Percentiles rank a stretch among this genome's conserved stretches.
Evolutionary conservation across 2,329 filamentous ascomycete genomes (phyloP).

Genomic region (Zymoseptoria crescenta): DNA sequence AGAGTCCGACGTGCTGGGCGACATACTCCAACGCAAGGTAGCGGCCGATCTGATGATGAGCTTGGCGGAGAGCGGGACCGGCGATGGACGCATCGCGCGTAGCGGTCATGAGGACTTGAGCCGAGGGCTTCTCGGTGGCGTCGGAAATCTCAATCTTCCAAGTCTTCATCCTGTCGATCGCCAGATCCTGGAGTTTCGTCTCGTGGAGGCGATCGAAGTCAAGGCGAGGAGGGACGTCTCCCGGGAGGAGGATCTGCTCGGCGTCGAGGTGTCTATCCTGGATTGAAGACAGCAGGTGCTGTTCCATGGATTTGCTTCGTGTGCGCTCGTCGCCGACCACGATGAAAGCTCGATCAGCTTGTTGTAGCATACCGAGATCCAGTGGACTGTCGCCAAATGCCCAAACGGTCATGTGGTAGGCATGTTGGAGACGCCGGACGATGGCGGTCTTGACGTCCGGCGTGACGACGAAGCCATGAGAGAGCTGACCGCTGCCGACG

Average conservation of each 20-base stretch:
- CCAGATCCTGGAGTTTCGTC: constrained; percentile 27
- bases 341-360: constrained; percentile 48
- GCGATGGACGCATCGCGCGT: constrained; percentile 44
- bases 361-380: constrained; percentile 50
- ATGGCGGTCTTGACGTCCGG: constrained; percentile 43
- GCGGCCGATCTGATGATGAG: constrained; percentile 43
- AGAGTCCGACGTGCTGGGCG: constrained; percentile 41
- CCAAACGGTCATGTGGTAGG: constrained; percentile 36
- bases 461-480: constrained; percentile 46
- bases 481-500: constrained; percentile 46
- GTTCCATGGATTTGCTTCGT: constrained; percentile 49
- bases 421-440: constrained; percentile 35
- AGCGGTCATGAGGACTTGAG: constrained; percentile 47
- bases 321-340: constrained; percentile 43
- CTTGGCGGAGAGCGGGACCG: constrained; percentile 42
- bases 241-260: constrained; percentile 43
- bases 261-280: constrained; percentile 33
- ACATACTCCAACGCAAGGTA: constrained; percentile 49
- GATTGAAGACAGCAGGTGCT: constrained; percentile 38
- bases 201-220: constrained; percentile 34
- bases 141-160: constrained; percentile 16
- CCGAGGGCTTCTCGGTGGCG: constrained; percentile 38
- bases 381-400: constrained; percentile 55
- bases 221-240: constrained; percentile 34
- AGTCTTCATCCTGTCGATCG: constrained; percentile 19